These are phyloP conservation scores for Cytospora chrysosperma DNA, from an alignment of 2,329 filamentous ascomycete species.

Conservation along the genomic window DNA sequence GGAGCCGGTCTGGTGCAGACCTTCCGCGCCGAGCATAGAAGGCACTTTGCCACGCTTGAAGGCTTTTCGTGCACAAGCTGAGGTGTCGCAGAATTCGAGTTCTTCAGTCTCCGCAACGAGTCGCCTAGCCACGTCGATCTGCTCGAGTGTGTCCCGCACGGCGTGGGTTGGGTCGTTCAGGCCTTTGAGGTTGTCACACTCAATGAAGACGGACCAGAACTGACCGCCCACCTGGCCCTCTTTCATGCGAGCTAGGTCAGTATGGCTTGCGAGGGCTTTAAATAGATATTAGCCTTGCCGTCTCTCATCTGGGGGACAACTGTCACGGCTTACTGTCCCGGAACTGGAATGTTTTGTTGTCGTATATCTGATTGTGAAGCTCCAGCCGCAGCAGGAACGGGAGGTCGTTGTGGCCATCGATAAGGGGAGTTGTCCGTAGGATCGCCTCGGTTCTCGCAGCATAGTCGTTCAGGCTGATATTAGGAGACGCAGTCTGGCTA, in stretches of 20 bases:
- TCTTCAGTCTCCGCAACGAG: background rate
- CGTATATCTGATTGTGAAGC: slow-evolving; percentile 32
- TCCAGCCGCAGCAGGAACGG: slow-evolving; percentile 33
- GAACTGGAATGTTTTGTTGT: slow-evolving; percentile 18
- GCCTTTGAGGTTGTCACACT: slow-evolving; percentile 1
- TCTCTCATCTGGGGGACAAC: background rate
- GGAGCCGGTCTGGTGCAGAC: slow-evolving; percentile 10
- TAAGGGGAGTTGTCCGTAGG: slow-evolving; percentile 27
- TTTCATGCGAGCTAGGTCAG: slow-evolving; percentile 31
- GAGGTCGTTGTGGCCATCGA: slow-evolving; percentile 36
- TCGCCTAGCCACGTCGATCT: slow-evolving; percentile 7
- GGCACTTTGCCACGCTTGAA: slow-evolving; percentile 1
- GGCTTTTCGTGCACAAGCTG: background rate
- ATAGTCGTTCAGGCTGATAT: slow-evolving; percentile 11
- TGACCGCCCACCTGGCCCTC: slow-evolving; percentile 33
- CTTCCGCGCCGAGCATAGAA: slow-evolving; percentile 15
- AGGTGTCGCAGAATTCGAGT: background rate
- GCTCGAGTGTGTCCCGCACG: slow-evolving; percentile 12
- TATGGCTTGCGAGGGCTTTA: slow-evolving; percentile 27
- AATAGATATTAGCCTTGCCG: background rate
- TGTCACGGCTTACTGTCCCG: background rate
- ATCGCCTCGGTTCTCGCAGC: slow-evolving; percentile 21
- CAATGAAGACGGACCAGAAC: slow-evolving; percentile 30
- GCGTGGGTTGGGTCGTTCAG: slow-evolving; percentile 1
- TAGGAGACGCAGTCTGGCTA: background rate